Conservation (phyloP, 2,329 filamentous ascomycete species). For the Ophiocordyceps camponoti-leonardi region DNA sequence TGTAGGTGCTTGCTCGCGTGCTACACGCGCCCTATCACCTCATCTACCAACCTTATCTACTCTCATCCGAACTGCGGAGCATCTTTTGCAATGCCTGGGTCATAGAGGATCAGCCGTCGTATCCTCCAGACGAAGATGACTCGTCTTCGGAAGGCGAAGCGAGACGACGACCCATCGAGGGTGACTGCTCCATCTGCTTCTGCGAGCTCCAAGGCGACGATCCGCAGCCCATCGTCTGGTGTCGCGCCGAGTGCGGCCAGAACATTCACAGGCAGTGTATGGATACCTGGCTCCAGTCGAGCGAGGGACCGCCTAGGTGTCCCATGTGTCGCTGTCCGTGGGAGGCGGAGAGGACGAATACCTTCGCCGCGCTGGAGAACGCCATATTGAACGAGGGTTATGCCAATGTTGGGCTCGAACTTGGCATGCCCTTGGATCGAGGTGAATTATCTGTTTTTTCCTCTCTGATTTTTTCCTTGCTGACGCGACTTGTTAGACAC, state of each 20-base stretch:
- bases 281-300: constrained; percentile 33
- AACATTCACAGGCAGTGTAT: constrained; percentile 38
- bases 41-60: constrained; percentile 44
- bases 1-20: constrained; percentile 41
- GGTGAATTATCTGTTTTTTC: constrained; percentile 18
- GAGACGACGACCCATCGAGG: constrained; percentile 30
- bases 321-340: constrained; percentile 43
- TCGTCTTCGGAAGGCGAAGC: constrained; percentile 6
- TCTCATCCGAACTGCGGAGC: constrained; percentile 38
- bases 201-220: constrained; percentile 22
- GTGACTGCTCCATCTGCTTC: constrained; percentile 41
- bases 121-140: background rate
- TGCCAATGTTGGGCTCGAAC: constrained; percentile 40
- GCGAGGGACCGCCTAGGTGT: constrained; percentile 31
- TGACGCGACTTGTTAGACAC: constrained; percentile 2
- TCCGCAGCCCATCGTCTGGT: constrained; percentile 28
- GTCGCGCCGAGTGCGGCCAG: constrained; percentile 32
- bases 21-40: constrained; percentile 37
- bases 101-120: no score
- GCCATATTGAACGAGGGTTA: constrained; percentile 34
- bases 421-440: constrained; percentile 37
- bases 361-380: constrained; percentile 26
- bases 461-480: no score
- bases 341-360: constrained; percentile 24
- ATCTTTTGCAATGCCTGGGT: constrained; percentile 31